These are phyloP conservation scores for Tulasnella sp. DNA, from an alignment of 768 basidiomycete genomes.

Conservation along the genomic window DNA sequence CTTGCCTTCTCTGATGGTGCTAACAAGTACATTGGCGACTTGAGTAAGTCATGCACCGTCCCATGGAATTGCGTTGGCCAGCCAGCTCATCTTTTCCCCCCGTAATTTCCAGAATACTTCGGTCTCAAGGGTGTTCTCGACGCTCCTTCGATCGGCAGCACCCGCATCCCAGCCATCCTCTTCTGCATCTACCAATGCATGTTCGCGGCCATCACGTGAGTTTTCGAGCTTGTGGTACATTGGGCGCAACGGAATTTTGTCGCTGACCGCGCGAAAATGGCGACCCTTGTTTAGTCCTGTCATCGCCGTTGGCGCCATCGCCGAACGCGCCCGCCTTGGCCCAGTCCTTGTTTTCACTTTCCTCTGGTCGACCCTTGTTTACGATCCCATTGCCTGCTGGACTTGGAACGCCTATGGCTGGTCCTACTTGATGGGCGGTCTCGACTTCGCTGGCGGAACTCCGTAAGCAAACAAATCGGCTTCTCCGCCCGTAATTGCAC, in stretches of 20 bases:
- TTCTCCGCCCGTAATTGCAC: background rate
- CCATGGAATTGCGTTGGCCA: background rate
- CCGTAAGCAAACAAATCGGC: conserved; percentile 29
- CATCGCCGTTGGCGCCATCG: conserved; percentile 84
- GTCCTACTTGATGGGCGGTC: conserved; percentile 69
- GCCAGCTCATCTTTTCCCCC: background rate
- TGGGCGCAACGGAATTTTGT: background rate
- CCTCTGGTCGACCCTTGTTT: conserved; percentile 74
- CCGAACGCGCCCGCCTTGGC: conserved; percentile 76
- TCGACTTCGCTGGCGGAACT: conserved; percentile 91
- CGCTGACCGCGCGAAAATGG: background rate
- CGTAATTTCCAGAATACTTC: conserved; percentile 52
- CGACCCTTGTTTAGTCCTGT: conserved; percentile 43
- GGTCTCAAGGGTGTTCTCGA: conserved; percentile 67
- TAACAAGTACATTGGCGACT: conserved; percentile 68
- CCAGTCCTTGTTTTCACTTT: conserved; percentile 87
- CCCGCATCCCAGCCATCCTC: conserved; percentile 57
- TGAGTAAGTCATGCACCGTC: conserved; percentile 41
- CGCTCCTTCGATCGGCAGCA: conserved; percentile 60
- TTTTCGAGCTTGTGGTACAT: background rate
- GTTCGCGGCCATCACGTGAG: conserved; percentile 82
- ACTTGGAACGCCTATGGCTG: conserved; percentile 79
- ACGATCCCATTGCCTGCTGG: conserved; percentile 94
- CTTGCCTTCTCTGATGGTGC: conserved; percentile 78
- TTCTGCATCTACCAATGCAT: conserved; percentile 83